Conservation (phyloP, 2,329 filamentous ascomycete species). For the Scedosporium boydii region DNA sequence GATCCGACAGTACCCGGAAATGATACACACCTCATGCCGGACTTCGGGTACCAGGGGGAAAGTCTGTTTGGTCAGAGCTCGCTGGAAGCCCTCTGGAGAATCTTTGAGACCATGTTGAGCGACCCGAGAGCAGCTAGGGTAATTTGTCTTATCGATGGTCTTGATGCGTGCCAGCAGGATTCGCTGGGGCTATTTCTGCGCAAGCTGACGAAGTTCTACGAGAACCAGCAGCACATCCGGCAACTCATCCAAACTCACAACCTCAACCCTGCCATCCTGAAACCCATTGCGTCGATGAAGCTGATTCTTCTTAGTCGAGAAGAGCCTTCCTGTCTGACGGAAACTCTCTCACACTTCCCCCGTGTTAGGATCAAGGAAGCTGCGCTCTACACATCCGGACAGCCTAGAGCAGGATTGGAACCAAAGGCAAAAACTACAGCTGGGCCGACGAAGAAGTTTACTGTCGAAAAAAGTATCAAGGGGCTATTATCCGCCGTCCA, state of each 20-base stretch:
- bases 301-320: background rate
- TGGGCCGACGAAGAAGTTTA: background rate
- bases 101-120: conserved; percentile 10
- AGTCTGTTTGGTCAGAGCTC: background rate
- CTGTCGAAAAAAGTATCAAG: background rate
- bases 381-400: background rate
- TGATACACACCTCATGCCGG: conserved; percentile 13
- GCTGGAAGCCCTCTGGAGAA: conserved; percentile 12
- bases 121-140: conserved; percentile 11
- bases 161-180: conserved; percentile 14
- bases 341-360: background rate
- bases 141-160: conserved; percentile 14
- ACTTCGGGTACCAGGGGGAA: conserved; percentile 9
- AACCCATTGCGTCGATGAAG: background rate
- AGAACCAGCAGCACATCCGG: background rate
- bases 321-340: background rate
- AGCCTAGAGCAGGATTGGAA: background rate
- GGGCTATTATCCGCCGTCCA: background rate
- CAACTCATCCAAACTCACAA: background rate
- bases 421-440: background rate
- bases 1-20: conserved; percentile 11
- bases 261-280: background rate
- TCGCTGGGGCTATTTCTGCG: conserved; percentile 10
- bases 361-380: background rate
- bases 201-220: conserved; percentile 4